Percentiles rank a stretch among this genome's conserved stretches.
Evolutionary conservation across 208 protist species (phyloP).

Genomic region (Trypanosoma vivax): DNA sequence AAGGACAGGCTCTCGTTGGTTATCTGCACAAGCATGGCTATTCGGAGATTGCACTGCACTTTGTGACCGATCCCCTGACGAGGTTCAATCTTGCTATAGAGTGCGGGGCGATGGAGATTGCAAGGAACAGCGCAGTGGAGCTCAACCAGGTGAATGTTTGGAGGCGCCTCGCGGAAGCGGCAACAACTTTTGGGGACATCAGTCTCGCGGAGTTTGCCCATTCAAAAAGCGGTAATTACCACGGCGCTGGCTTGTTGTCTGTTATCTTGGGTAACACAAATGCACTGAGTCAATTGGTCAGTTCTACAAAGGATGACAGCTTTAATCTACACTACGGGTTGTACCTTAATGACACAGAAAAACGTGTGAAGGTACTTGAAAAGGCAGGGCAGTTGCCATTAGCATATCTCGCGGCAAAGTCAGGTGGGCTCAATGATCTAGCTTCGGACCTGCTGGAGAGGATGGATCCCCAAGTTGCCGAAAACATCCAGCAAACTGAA

Average conservation of each 20-base stretch:
- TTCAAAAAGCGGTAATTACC: constrained; percentile 91
- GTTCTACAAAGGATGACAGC: constrained; percentile 73
- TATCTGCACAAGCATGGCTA: constrained; percentile 98
- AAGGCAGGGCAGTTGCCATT: constrained; percentile 72
- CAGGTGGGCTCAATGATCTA: constrained; percentile 84
- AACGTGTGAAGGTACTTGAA: constrained; percentile 80
- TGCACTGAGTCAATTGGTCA: constrained; percentile 91
- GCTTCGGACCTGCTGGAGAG: constrained; percentile 38
- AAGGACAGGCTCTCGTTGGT: constrained; percentile 95
- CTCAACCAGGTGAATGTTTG: constrained; percentile 91
- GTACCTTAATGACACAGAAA: constrained; percentile 87
- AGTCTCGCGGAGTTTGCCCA: constrained; percentile 94
- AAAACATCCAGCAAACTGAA: constrained; percentile 16
- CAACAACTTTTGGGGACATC: constrained; percentile 93
- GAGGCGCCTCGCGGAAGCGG: constrained; percentile 88
- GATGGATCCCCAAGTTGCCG: constrained; percentile 48
- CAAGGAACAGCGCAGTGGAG: constrained; percentile 80
- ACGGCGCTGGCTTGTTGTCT: constrained; percentile 92
- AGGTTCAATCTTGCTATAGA: constrained; percentile 98
- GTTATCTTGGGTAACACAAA: constrained; percentile 94
- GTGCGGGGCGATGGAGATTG: constrained; percentile 96
- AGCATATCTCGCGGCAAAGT: constrained; percentile 84
- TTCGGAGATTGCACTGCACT: constrained; percentile 96
- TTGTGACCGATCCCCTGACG: constrained; percentile 95
- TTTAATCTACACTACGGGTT: constrained; percentile 92